phyloP scores from a whole-genome alignment of 768 basidiomycete genomes.

The Mycena chlorophos region DNA sequence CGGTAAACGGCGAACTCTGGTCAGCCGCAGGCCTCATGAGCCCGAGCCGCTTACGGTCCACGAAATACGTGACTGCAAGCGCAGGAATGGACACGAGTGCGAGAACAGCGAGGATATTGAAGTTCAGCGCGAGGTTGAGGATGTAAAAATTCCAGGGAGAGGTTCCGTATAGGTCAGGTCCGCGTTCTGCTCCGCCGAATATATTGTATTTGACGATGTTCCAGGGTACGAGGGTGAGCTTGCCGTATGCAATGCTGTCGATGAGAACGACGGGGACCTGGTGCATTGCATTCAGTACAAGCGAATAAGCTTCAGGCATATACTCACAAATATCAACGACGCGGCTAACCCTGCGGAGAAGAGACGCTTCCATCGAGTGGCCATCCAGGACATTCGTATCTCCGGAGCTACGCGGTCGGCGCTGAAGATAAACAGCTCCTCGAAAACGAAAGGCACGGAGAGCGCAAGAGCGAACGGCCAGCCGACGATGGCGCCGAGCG shows the following conservation, averaged over 20 bases:
- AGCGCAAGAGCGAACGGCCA: conserved; percentile 96
- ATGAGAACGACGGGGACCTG: conserved; percentile 83
- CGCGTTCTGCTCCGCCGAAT: conserved; percentile 74
- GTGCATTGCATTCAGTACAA: conserved; percentile 4
- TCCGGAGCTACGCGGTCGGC: conserved; percentile 60
- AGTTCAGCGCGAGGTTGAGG: conserved; percentile 88
- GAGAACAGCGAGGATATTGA: conserved; percentile 83
- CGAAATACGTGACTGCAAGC: conserved; percentile 66
- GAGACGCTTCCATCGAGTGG: conserved; percentile 61
- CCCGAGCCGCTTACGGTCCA: conserved; percentile 80
- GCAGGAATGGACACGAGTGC: conserved; percentile 81
- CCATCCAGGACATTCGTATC: conserved; percentile 52
- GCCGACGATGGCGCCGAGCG: conserved; percentile 82
- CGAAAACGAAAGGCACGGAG: conserved; percentile 84
- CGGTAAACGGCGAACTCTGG: conserved; percentile 76
- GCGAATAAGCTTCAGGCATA: not conserved
- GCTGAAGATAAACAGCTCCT: conserved; percentile 81
- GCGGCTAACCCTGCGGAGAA: conserved; percentile 55
- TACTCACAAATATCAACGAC: conserved; percentile 61
- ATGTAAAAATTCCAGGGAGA: conserved; percentile 86
- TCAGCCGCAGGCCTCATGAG: conserved; percentile 46
- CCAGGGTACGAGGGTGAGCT: conserved; percentile 78
- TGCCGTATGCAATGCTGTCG: conserved; percentile 87
- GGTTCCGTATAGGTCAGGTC: conserved; percentile 93
- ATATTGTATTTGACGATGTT: conserved; percentile 95